phyloP scores from a whole-genome alignment of 768 basidiomycete genomes.

The Cystoderma amianthinum region DNA sequence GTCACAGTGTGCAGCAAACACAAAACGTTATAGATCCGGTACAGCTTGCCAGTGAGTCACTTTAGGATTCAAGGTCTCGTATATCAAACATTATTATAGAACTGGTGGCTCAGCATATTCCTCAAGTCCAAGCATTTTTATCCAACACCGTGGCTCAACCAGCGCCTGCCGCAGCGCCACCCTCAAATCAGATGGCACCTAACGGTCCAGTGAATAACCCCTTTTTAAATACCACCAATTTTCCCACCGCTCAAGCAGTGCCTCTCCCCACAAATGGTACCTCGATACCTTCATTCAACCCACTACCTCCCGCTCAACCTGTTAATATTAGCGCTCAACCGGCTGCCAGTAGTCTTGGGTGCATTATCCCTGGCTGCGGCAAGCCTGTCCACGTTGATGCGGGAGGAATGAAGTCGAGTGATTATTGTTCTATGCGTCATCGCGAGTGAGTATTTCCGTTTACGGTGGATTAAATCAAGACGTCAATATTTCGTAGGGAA shows the following conservation, averaged over 20 bases:
- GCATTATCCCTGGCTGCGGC: slow-evolving; percentile 51
- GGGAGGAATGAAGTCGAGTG: slow-evolving; percentile 40
- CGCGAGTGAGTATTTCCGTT: slow-evolving; percentile 44
- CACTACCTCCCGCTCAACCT: slow-evolving; percentile 22
- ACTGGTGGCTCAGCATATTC: slow-evolving; percentile 39
- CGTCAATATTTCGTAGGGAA: slow-evolving; percentile 38
- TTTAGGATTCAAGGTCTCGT: no score
- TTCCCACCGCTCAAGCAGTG: slow-evolving; percentile 2
- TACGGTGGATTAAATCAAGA: background rate
- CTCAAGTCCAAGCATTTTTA: slow-evolving; percentile 35
- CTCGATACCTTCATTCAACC: slow-evolving; percentile 14
- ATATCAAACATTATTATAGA: slow-evolving; percentile 18
- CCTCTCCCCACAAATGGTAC: slow-evolving; percentile 18
- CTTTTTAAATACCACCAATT: slow-evolving; percentile 17
- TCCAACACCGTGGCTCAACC: slow-evolving; percentile 7
- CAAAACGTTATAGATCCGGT: slow-evolving; percentile 26
- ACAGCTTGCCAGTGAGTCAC: slow-evolving; percentile 30
- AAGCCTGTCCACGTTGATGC: slow-evolving; percentile 50
- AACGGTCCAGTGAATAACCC: slow-evolving; percentile 20
- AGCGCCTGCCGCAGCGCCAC: slow-evolving; percentile 11
- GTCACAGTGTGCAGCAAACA: slow-evolving; percentile 8
- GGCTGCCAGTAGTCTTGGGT: slow-evolving; percentile 30
- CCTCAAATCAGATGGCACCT: slow-evolving; percentile 9
- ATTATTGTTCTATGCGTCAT: slow-evolving; percentile 56
- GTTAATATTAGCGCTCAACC: slow-evolving; percentile 21